Conservation (phyloP, 495 filamentous ascomycete species). For the Aeminium ludgeri region DNA sequence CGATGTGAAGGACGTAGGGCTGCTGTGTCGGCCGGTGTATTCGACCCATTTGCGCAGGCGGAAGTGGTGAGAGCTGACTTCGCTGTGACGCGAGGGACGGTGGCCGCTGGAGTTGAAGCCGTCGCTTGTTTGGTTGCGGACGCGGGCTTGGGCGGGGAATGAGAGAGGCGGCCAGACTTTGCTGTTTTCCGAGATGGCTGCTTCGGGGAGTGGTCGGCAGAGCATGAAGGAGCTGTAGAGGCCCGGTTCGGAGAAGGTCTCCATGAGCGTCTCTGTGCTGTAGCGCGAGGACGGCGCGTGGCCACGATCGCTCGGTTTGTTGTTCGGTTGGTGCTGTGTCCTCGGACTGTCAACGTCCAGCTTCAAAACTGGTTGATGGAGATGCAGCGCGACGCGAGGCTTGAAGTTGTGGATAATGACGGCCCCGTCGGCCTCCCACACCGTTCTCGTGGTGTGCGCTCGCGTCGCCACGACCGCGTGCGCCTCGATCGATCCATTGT, state of each 20-base stretch:
- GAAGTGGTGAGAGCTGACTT: conserved; percentile 49
- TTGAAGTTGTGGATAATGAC: conserved; percentile 61
- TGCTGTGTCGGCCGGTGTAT: conserved; percentile 19
- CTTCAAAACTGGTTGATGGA: conserved; percentile 52
- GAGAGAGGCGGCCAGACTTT: conserved; percentile 58
- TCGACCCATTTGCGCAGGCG: conserved; percentile 58
- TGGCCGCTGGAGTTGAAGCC: conserved; percentile 28
- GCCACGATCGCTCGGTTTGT: conserved; percentile 6
- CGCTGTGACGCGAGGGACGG: conserved; percentile 26
- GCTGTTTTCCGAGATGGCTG: conserved; percentile 23
- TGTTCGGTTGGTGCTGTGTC: conserved; percentile 5
- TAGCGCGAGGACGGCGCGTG: conserved; percentile 9
- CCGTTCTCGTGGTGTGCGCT: conserved; percentile 31
- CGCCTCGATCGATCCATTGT: conserved; percentile 58
- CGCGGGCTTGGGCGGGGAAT: conserved; percentile 45
- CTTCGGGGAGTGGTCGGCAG: conserved; percentile 28
- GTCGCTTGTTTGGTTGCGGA: conserved; percentile 27
- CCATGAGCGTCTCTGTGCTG: conserved; percentile 33
- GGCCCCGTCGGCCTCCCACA: conserved; percentile 48
- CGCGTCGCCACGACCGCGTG: conserved; percentile 58
- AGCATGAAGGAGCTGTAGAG: conserved; percentile 32
- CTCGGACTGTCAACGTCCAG: conserved; percentile 24
- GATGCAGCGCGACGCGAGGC: conserved; percentile 49
- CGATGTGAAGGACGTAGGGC: conserved; percentile 1
- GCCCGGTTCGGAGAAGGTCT: conserved; percentile 30